These are phyloP conservation scores for Antitrichia curtipendula DNA, from an alignment of 225 moss, liverwort and hornwort species.

Conservation along the genomic window DNA sequence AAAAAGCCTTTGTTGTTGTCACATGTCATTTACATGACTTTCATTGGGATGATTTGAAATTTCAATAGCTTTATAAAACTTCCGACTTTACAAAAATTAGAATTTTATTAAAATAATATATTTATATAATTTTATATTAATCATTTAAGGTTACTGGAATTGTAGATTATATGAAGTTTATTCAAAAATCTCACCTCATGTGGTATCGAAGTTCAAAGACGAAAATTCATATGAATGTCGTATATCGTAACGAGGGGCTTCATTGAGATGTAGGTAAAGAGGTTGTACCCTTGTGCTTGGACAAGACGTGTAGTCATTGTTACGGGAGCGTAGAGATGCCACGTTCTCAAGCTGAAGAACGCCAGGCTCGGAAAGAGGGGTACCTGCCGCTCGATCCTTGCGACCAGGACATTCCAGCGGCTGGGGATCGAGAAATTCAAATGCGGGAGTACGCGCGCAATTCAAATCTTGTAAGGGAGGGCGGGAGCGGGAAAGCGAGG, in stretches of 20 bases:
- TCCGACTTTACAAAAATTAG: not conserved
- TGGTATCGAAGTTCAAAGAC: too few relatives aligned
- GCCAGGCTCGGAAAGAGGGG: not conserved
- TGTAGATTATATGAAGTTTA: too few relatives aligned
- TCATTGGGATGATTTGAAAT: not conserved
- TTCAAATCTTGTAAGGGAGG: not conserved
- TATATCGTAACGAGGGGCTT: too few relatives aligned
- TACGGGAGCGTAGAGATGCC: not conserved
- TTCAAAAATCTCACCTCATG: too few relatives aligned
- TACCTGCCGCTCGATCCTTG: not conserved
- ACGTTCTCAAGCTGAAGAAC: not conserved
- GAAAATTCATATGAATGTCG: too few relatives aligned
- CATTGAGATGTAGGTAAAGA: not conserved
- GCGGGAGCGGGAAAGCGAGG: conserved; percentile 13
- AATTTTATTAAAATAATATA: too few relatives aligned
- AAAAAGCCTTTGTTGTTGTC: not conserved
- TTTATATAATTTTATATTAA: too few relatives aligned
- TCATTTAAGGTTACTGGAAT: too few relatives aligned
- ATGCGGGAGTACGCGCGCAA: not conserved
- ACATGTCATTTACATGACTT: not conserved
- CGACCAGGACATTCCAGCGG: not conserved
- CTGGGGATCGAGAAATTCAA: not conserved
- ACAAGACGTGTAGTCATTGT: not conserved
- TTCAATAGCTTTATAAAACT: not conserved
- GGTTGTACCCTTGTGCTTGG: not conserved